Base-by-base conservation (phyloP, 306 rosid genomes). In the Mucuna pruriens region DNA sequence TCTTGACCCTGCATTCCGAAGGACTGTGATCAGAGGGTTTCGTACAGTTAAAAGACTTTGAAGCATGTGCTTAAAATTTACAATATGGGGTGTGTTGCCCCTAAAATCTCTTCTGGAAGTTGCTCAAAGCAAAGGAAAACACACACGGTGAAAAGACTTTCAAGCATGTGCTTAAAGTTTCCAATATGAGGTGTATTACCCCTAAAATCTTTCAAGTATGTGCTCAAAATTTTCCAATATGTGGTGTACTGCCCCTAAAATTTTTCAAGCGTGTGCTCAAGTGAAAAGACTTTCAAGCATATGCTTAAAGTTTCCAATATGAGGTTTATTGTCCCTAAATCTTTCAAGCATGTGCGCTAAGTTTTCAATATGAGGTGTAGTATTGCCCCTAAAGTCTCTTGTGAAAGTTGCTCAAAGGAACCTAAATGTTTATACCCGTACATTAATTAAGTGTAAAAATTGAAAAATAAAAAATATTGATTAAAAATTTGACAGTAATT, bases 1-100 rank as follows among this genome's bases (percentile, higher is more conserved):
- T 75, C 67, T 39, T 23, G 65, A 69, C 40, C 76, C 67, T 76
- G 71, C 76, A 51, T 63, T 55, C 29, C 40, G 38, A 70, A 62
- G 20, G 71, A 20, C 71, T 69, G 44, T 31, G 79, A 36, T 31
- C 5, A n/a, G 23, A 38, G 70, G 62, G 79, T 12, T 69, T 80
- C 39, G 20, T 61, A 26, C 46, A 69, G 16, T 26, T 3, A 76
- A 75, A 70, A 39, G 38, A 84, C 63, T 22, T 20, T 55, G 4
- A 17, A 19, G 26, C 4, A 7, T 19, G 60, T 2, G 15, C 29
- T 54, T 2, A 7, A 0, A 54, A 6, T 54, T 19, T 19, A 48
- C n/a, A n/a, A n/a, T n/a, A n/a, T n/a, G n/a, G n/a, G 54, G 17
- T 48, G 54, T 48, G 0, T 48, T 16, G 8, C 54, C 20, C 2